Percentiles rank a stretch among this genome's conserved stretches.
These are phyloP conservation scores for Tilletia setariae DNA, from an alignment of 1,284 basidiomycete genomes.

Conservation along the genomic window DNA sequence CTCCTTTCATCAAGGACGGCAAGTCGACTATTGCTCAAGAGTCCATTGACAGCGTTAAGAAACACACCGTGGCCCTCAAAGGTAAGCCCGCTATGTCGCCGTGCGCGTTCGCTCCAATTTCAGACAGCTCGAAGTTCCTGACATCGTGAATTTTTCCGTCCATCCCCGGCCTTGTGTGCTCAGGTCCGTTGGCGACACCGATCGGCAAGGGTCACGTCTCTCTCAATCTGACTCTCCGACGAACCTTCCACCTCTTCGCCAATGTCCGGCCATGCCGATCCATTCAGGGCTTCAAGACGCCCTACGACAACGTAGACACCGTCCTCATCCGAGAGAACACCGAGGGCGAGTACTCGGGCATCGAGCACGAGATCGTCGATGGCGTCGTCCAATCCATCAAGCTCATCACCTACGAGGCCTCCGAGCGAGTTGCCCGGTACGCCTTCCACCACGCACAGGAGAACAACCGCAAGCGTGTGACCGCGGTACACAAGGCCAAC, in stretches of 20 bases:
- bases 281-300: conserved; percentile 94
- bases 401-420: conserved; percentile 98
- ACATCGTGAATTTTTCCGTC: neutral
- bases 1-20: conserved; percentile 79
- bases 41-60: conserved; percentile 87
- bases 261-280: conserved; percentile 96
- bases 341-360: conserved; percentile 99
- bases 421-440: conserved; percentile 95
- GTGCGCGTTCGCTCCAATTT: neutral
- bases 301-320: conserved; percentile 96
- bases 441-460: conserved; percentile 95
- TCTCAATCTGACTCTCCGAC: conserved; percentile 89
- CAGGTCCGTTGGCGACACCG: conserved; percentile 56
- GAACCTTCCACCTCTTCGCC: conserved; percentile 97
- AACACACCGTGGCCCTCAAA: conserved; percentile 97
- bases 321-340: conserved; percentile 99
- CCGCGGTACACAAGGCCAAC: conserved; percentile 98
- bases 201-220: conserved; percentile 99
- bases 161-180: neutral
- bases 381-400: conserved; percentile 99
- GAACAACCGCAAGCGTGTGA: conserved; percentile 84
- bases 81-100: conserved; percentile 59
- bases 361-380: conserved; percentile 95
- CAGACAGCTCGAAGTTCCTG: neutral
- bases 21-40: conserved; percentile 94